Evolutionary conservation across 2,329 filamentous ascomycete genomes (phyloP), one percentile per base, ranked within the genome.

Genomic region (Curvularia sp.): DNA sequence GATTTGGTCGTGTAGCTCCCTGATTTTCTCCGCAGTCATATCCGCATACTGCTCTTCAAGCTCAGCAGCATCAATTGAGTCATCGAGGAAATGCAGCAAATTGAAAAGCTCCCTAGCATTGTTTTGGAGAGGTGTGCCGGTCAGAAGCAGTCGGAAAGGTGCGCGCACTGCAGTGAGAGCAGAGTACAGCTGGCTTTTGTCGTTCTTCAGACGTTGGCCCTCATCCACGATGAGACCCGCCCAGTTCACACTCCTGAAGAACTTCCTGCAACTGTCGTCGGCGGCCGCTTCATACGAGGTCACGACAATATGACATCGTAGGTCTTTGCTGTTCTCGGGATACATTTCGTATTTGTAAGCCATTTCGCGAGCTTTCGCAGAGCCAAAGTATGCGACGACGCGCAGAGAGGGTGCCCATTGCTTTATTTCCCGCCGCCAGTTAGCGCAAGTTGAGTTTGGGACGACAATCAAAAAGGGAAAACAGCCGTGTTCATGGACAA

Each of bases 401-500:
- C 93, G 87, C 34, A 98, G 80, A 6, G 86, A 86, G 1, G 94
- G 94, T 0, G 90, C 89, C 94, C 94, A 99, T 66, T 91, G 89
- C 79, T 96, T 96, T 76, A 98, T 92, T 74, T 99, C 95, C 48
- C 94, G 88, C 5, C 94, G 90, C 94, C 95, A 99, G 74, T 99
- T 99, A n/a, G 93, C 87, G 75, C 93, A 96, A 0, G 95, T 99
- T 0, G 94, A 89, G 72, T 98, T 98, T 0, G 95, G 95, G 0
- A 96, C 94, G 1, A 97, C 92, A 3, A 98, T 84, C 15, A 99
- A 82, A 73, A 97, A 98, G 0, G 95, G 95, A 85, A 91, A 98
- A 77, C 92, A 95, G 71, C 86, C 82, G 70, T 86, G 83, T 32
- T 82, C 79, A 62, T 80, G 78, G 3, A 82, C 75, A 36, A 98